Evolutionary conservation across 768 basidiomycete genomes (phyloP).

Genomic region (Boletus pseudopeckii): DNA sequence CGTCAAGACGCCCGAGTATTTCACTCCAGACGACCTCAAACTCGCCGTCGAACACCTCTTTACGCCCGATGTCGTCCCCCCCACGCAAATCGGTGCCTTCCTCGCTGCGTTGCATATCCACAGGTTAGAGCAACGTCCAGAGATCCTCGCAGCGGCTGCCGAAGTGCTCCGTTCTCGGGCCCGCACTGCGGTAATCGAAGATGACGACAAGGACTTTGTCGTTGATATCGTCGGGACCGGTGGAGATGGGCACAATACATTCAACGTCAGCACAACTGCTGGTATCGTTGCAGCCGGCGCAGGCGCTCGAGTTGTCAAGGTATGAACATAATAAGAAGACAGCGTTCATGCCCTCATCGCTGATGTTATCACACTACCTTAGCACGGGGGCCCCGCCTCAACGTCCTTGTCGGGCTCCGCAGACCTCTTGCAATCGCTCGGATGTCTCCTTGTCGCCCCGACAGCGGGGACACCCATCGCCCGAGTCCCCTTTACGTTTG

Average conservation of each 20-base stretch:
- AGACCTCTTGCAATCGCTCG: conserved; percentile 84
- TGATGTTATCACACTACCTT: conserved; percentile 1
- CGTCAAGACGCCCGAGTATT: conserved; percentile 76
- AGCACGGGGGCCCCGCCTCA: conserved; percentile 91
- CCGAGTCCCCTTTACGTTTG: conserved; percentile 81
- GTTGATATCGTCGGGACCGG: conserved; percentile 46
- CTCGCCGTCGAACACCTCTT: conserved; percentile 72
- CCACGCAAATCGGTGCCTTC: conserved; percentile 85
- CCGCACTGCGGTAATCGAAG: conserved; percentile 57
- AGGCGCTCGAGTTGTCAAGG: conserved; percentile 91
- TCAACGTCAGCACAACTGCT: conserved; percentile 95
- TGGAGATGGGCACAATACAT: conserved; percentile 93
- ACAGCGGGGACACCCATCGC: conserved; percentile 51
- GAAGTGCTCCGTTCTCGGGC: conserved; percentile 68
- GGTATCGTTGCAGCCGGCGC: conserved; percentile 93
- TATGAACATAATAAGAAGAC: conserved; percentile 21
- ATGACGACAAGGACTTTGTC: conserved; percentile 64
- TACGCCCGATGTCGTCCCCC: conserved; percentile 57
- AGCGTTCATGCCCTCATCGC: neutral
- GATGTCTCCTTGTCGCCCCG: conserved; percentile 68
- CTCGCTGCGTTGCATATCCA: conserved; percentile 81
- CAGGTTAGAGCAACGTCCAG: conserved; percentile 70
- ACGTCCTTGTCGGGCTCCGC: conserved; percentile 95
- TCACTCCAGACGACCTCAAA: conserved; percentile 72
- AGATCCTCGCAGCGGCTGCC: conserved; percentile 77